These are phyloP conservation scores for Pisolithus albus DNA, from an alignment of 768 basidiomycete species.

Conservation along the genomic window DNA sequence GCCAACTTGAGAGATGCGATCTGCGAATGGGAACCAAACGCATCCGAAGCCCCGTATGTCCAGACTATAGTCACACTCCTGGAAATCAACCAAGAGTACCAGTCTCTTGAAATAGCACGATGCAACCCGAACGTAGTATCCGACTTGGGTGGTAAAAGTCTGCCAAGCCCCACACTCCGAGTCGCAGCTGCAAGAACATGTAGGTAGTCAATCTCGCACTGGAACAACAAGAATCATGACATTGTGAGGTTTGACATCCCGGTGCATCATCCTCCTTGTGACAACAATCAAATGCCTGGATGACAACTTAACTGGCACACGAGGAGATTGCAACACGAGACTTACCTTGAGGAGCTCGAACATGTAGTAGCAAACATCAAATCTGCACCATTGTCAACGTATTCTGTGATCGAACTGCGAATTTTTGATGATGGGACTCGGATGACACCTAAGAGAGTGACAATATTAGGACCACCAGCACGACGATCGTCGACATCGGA, in stretches of 20 bases:
- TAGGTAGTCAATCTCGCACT: constrained; percentile 8
- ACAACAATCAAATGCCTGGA: constrained; percentile 89
- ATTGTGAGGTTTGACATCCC: constrained; percentile 98
- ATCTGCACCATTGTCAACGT: too few relatives aligned
- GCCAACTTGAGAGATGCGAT: too few relatives aligned
- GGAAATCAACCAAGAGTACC: constrained; percentile 93
- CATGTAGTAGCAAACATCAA: too few relatives aligned
- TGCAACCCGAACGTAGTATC: constrained; percentile 99
- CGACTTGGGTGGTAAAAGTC: constrained; percentile 98
- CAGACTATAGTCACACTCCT: constrained; percentile 95
- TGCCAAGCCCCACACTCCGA: constrained; percentile 99
- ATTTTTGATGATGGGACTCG: too few relatives aligned
- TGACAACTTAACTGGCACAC: too few relatives aligned
- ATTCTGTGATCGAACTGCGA: too few relatives aligned
- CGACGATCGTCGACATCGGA: too few relatives aligned
- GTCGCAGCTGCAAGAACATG: constrained; percentile 55
- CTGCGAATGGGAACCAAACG: constrained; percentile 33
- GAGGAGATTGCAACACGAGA: too few relatives aligned
- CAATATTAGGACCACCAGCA: too few relatives aligned
- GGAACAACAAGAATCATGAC: constrained; percentile 66
- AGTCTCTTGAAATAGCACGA: constrained; percentile 97
- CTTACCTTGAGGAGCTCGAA: too few relatives aligned
- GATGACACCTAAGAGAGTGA: too few relatives aligned
- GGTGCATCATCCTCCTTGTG: constrained; percentile 99
- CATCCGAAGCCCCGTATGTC: constrained; percentile 99